Evolutionary conservation across 164 flowering plant genomes (phyloP), one percentile per base, ranked within the genome.

Genomic region (Nymphaea colorata): DNA sequence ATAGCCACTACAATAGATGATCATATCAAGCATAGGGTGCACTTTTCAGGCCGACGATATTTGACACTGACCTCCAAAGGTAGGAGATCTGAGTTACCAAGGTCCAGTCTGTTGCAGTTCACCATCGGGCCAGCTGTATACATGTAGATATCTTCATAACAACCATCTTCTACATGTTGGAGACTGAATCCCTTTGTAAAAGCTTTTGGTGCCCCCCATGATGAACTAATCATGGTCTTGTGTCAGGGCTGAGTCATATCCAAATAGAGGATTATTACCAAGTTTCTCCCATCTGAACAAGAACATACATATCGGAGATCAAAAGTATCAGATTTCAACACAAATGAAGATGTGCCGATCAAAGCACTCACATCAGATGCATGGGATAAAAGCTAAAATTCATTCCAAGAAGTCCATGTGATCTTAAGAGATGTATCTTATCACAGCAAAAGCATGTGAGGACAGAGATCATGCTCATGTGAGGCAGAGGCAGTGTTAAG

Each of bases 181-280:
- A 77, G 96, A 75, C 90, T 62, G 70, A 94, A 94, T 5, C 98
- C 98, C 78, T 85, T 84, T 41, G 88, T 81, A 75, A 94, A 94
- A 65, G 98, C 96, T 16, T 75, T 61, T 44, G 98, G 98, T 43
- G 98, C 98, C 65, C 96, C 98, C 98, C 96, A 94, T 10, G n/a
- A n/a, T n/a, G 98, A 91, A 81, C 98, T 94, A 71, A 94, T 94
- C 98, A 94, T 94, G 18, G 93, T 90, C 71, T 86, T 84, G 67
- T 86, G 90, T 4, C 92, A 85, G 8, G 98, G 98, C 72, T 94
- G 98, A 79, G 77, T 91, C 98, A 67, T 94, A 94, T 6, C 98
- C 98, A 79, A 87, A 94, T 41, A 68, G 73, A 4, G 98, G 97
- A 78, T 90, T 94, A 59, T 94, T 85, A 55, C 98, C 98, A 41